A percentile compares a stretch with the other conserved stretches of the same genome.
These are phyloP conservation scores for Sphaerostilbella broomeana DNA, from an alignment of 2,329 filamentous ascomycete species.

Conservation along the genomic window DNA sequence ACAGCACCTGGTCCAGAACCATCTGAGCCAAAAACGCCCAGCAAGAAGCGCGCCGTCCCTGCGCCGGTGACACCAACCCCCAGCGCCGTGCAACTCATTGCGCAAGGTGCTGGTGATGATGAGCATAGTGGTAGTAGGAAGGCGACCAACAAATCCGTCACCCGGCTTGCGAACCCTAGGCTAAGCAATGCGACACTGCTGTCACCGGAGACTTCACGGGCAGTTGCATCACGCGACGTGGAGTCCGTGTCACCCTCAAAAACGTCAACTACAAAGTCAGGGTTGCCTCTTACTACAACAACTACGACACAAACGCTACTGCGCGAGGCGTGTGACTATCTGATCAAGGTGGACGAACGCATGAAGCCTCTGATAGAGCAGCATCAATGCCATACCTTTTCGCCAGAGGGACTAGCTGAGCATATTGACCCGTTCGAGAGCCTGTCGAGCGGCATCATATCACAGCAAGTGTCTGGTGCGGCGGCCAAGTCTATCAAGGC, in stretches of 20 bases:
- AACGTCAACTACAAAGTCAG: slow-evolving; percentile 14
- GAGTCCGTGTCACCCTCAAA: slow-evolving; percentile 42
- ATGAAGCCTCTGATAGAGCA: slow-evolving; percentile 66
- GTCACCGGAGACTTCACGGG: slow-evolving; percentile 62
- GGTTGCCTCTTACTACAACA: too few species aligned
- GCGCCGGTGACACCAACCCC: slow-evolving; percentile 43
- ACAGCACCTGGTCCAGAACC: slow-evolving; percentile 17
- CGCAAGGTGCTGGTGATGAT: slow-evolving; percentile 29
- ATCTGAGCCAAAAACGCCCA: slow-evolving; percentile 24
- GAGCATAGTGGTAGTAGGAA: slow-evolving; percentile 26
- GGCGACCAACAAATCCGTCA: slow-evolving; percentile 35
- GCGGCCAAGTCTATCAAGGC: slow-evolving; percentile 84
- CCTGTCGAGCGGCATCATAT: slow-evolving; percentile 81
- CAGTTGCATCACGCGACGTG: slow-evolving; percentile 47
- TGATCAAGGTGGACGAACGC: slow-evolving; percentile 65
- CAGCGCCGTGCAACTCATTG: slow-evolving; percentile 34
- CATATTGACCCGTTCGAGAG: slow-evolving; percentile 81
- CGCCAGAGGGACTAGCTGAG: slow-evolving; percentile 73
- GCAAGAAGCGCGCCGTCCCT: slow-evolving; percentile 25
- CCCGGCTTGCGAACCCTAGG: slow-evolving; percentile 56
- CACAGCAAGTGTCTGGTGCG: slow-evolving; percentile 90
- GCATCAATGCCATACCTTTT: slow-evolving; percentile 73
- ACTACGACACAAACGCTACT: slow-evolving; percentile 68
- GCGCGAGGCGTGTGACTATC: slow-evolving; percentile 65
- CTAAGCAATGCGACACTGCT: slow-evolving; percentile 63